Evolutionary conservation across 202 grass and related monocot species (phyloP), one percentile per base, ranked within the genome.

Genomic region (Brachypodium distachyon): DNA sequence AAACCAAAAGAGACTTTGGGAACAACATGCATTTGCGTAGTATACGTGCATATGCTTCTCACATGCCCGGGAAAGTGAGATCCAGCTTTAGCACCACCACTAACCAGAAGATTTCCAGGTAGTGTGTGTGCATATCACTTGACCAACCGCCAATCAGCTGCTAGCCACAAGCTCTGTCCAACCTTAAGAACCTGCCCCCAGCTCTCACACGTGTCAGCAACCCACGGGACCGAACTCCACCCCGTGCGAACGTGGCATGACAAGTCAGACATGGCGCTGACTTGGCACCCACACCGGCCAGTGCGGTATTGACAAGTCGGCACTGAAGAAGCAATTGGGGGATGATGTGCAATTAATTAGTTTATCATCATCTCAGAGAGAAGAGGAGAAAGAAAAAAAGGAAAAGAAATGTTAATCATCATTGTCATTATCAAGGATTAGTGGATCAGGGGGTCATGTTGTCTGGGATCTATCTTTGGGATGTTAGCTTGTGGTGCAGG

Each of bases 381-480:
- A 47, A n/a, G 16, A 68, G 27, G 8, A 68, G 41, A 44, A 7
- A 7, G 25, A 29, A 34, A 36, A 47, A n/a, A 41, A 13, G 41
- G 4, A 14, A 29, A 34, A 36, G 42, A n/a, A 41, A 13, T 23
- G 4, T 62, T 79, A 58, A 69, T 87, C 74, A 87, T 87, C 42
- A 9, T 62, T 83, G 48, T 74, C 58, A 27, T 59, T 1, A 29
- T 6, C n/a, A n/a, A 36, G 68, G 61, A 62, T 82, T 87, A 69
- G 85, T 83, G 80, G 85, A 74, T 61, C 31, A 28, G 16, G n/a
- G n/a, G 25, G 50, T 42, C 50, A 50, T 78, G 60, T 34, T 83
- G 74, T 79, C 73, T 78, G 68, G 67, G 60, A 79, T 79, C 80
- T 78, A 79, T 79, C 80, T 78, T 34, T 44, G 67, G 50, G 50